phyloP scores from a whole-genome alignment of 208 protist species.

The Leishmania mexicana region DNA sequence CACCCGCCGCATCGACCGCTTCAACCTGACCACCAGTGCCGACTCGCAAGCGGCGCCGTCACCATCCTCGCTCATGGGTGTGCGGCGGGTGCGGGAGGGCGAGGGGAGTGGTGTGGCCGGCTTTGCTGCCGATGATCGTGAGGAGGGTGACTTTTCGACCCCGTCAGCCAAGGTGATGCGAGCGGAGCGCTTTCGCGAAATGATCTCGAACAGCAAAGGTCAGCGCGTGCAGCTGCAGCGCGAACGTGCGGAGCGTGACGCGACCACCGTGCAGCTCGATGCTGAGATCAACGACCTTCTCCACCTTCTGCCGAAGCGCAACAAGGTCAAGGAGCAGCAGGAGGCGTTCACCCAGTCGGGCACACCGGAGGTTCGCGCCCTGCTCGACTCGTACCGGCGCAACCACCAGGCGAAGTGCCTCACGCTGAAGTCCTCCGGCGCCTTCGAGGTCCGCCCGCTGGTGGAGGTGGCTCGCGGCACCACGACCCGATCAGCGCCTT shows the following conservation, averaged over 20 bases:
- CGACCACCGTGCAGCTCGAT: conserved; percentile 67
- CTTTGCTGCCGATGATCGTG: conserved; percentile 9
- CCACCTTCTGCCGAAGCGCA: conserved; percentile 68
- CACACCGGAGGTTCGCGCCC: conserved; percentile 60
- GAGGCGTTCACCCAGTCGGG: conserved; percentile 55
- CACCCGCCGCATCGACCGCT: conserved; percentile 41
- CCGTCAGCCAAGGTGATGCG: conserved; percentile 45
- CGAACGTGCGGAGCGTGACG: conserved; percentile 62
- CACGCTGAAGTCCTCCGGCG: conserved; percentile 41
- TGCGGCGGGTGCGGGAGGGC: conserved; percentile 29
- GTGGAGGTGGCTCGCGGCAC: conserved; percentile 3
- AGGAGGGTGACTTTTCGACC: background rate
- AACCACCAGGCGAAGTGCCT: conserved; percentile 58
- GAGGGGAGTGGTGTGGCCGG: conserved; percentile 8
- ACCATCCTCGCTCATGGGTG: conserved; percentile 22
- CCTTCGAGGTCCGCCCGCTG: conserved; percentile 38
- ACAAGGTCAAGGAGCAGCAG: conserved; percentile 67
- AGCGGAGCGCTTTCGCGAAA: conserved; percentile 67
- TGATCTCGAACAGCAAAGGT: conserved; percentile 65
- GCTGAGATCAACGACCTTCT: conserved; percentile 64
- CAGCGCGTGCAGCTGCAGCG: conserved; percentile 65
- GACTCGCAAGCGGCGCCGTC: conserved; percentile 2
- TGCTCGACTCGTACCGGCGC: conserved; percentile 49
- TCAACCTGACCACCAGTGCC: conserved; percentile 25
- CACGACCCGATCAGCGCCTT: background rate